phyloP scores from a whole-genome alignment of 129 eudicot species.

The Smallanthus sonchifolius region DNA sequence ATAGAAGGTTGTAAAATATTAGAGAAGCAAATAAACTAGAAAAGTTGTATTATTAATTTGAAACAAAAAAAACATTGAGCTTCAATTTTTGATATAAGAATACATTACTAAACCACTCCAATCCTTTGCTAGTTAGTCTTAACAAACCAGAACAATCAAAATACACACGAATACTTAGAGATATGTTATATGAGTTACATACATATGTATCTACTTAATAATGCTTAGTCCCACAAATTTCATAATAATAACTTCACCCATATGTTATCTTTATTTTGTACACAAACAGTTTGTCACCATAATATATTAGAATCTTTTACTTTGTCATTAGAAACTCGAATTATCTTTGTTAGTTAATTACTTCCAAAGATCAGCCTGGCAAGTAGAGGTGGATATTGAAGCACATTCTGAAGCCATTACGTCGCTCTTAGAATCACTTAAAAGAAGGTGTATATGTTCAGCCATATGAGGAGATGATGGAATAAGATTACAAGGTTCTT shows the following conservation, averaged over 20 bases:
- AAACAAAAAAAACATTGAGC: background rate
- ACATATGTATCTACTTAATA: conserved; percentile 4
- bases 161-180: conserved; percentile 22
- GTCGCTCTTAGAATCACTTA: conserved; percentile 42
- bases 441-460: conserved; percentile 46
- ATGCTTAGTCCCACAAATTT: conserved; percentile 13
- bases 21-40: background rate
- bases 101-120: conserved; percentile 16
- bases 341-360: conserved; percentile 10
- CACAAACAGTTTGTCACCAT: conserved; percentile 32
- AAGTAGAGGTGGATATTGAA: conserved; percentile 51
- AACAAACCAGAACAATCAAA: conserved; percentile 28
- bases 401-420: conserved; percentile 50
- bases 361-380: conserved; percentile 71
- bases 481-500: conserved; percentile 23
- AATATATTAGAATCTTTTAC: conserved; percentile 20
- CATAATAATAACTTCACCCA: conserved; percentile 16
- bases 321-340: conserved; percentile 2
- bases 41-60: background rate
- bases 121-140: conserved; percentile 24
- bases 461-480: conserved; percentile 37
- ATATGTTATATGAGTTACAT: conserved; percentile 21
- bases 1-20: background rate
- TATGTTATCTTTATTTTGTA: conserved; percentile 35
- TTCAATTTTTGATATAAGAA: background rate